Evolutionary conservation across 331 rosid genomes (phyloP), one percentile per base, ranked within the genome.

Genomic region (Phaseolus coccineus): DNA sequence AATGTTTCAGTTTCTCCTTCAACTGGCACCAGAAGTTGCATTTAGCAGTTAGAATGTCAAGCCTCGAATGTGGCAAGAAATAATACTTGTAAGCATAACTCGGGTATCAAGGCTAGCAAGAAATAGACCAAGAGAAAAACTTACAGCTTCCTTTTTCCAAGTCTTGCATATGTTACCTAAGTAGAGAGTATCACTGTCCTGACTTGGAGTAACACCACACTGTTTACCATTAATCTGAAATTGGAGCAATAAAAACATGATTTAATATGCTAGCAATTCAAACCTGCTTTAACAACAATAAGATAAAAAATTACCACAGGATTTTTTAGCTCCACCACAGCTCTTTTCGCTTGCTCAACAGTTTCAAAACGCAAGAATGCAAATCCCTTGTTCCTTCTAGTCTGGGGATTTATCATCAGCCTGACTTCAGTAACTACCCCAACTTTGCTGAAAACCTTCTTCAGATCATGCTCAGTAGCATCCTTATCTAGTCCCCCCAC

Each of bases 151-250:
- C 85, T 85, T 87, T 70, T 87, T 89, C 98, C 98, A 94, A 48
- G 92, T 67, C 91, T 88, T 89, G 93, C 94, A 89, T 77, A 94
- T 94, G 87, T 94, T 92, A 78, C 94, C 97, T 85, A 94, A 81
- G 78, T 89, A 89, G 39, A 94, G 93, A 44, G 98, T 92, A 77
- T 94, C 97, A 22, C 84, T 87, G 80, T 89, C 94, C 77, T 88
- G 96, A 85, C 94, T 84, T 52, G 94, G 90, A 76, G 94, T 83
- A 48, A 94, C 97, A 87, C 98, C 94, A 65, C 98, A 94, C 47
- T 87, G 91, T 89, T 94, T 94, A 71, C 97, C 98, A 78, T 94
- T 90, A 61, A 94, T 92, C 98, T 94, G 96, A 85, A 90, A 88
- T 89, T 56, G 78, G 48, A 84, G 67, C 75, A 30, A 85, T 74